These are phyloP conservation scores for Brettanomyces bruxellensis DNA, from an alignment of 805 yeast genomes.

Conservation along the genomic window DNA sequence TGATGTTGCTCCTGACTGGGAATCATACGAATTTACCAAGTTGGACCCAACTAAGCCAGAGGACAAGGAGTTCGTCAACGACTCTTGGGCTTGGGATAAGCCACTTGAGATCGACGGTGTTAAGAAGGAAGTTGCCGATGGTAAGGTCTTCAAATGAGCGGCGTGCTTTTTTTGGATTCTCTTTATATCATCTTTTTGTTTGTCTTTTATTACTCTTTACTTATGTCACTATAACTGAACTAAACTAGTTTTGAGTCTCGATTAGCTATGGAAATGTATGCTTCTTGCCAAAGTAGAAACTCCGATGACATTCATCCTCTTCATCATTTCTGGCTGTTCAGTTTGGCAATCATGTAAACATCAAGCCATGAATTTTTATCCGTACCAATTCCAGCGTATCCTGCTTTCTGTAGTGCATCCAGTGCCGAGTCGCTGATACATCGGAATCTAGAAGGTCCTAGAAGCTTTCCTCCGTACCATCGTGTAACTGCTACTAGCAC, in stretches of 20 bases:
- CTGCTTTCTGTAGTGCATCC: slow-evolving; percentile 37
- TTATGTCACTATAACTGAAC: not conserved
- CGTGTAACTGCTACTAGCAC: slow-evolving; percentile 61
- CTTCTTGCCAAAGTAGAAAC: too few relatives aligned
- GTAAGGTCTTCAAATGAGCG: slow-evolving; percentile 88
- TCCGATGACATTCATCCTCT: too few relatives aligned
- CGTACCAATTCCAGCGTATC: slow-evolving; percentile 13
- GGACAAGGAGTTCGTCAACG: slow-evolving; percentile 71
- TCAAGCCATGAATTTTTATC: slow-evolving; percentile 9
- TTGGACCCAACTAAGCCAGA: slow-evolving; percentile 72
- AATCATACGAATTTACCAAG: slow-evolving; percentile 77
- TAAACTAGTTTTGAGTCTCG: too few relatives aligned
- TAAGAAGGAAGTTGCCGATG: slow-evolving; percentile 85
- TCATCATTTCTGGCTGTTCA: not conserved
- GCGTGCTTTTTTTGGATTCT: not conserved
- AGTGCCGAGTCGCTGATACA: slow-evolving; percentile 51
- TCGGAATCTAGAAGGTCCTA: slow-evolving; percentile 66
- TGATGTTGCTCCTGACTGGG: slow-evolving; percentile 99
- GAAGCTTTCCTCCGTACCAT: slow-evolving; percentile 75
- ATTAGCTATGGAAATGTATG: too few relatives aligned
- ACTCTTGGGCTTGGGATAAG: slow-evolving; percentile 98
- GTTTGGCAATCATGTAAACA: not conserved
- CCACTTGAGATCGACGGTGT: slow-evolving; percentile 78
- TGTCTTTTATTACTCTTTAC: not conserved
- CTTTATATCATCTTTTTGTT: not conserved